Base-by-base conservation (phyloP, 106 monocot species). In the Iris macrosiphon region DNA sequence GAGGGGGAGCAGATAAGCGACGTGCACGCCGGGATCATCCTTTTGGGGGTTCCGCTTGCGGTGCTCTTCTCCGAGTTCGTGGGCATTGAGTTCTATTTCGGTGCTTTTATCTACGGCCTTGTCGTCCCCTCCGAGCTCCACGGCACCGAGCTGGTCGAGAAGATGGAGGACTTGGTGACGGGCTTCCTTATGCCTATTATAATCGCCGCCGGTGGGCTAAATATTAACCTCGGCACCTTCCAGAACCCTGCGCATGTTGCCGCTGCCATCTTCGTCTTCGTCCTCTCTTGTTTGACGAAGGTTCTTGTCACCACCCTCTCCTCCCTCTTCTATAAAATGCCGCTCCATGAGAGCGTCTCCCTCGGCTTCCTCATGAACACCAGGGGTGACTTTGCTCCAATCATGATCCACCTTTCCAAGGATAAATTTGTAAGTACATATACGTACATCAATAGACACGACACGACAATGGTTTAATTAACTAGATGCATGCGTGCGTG, bases 71-170 rank as follows among this genome's bases (percentile, higher is more conserved):
- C 80, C 0, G 80, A 85, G 23, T 15, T 31, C 4, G 76, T 85
- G 7, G 85, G 85, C 13, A 46, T 85, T 10, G 76, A 85, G 42
- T 21, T 60, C 4, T 47, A 61, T 4, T 79, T 79, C 30, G 84
- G 84, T 1, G 75, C 79, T 1, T 84, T 84, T 27, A 42, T 67
- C 7, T 78, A 63, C 22, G 84, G 84, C 3, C 45, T 85, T 8
- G 64, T 59, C 7, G 34, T 85, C 1, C 79, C 80, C 1, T 25
- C 45, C 13, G 75, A 76, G 0, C 52, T 60, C 2, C 54, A 80
- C 2, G 40, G 54, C 21, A 38, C 52, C 12, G 39, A 49, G 7
- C 22, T 85, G 2, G 34, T 68, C 7, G 65, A 75, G 49, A 68
- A 52, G 61, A 16, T 80, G 4, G 76, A 72, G 49, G 51, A 65